These are phyloP conservation scores for Aspergillus ustus DNA, from an alignment of 2,329 filamentous ascomycete genomes.

Conservation along the genomic window DNA sequence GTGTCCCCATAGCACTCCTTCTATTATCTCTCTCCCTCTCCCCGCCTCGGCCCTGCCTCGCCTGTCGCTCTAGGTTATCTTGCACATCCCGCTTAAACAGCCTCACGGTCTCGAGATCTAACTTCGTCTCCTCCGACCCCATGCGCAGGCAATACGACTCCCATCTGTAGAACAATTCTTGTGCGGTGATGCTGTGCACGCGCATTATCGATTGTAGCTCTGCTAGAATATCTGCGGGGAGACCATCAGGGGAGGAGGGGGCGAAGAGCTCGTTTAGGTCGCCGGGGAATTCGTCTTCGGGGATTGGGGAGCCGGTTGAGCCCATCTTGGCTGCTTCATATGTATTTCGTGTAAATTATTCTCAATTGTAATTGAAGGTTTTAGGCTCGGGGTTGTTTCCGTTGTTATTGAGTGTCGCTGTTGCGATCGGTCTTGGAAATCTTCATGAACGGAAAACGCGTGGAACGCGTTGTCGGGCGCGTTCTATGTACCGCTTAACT, in stretches of 20 bases:
- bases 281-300: conserved; percentile 54
- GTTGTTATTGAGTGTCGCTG: not conserved
- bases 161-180: conserved; percentile 98
- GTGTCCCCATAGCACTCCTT: conserved; percentile 63
- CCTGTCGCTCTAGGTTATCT: conserved; percentile 79
- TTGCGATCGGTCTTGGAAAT: not conserved
- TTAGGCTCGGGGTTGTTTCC: not conserved
- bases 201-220: conserved; percentile 87
- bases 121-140: conserved; percentile 75
- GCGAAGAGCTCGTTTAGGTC: conserved; percentile 66
- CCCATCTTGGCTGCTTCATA: conserved; percentile 1
- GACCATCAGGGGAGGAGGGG: conserved; percentile 56
- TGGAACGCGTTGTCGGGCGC: not conserved
- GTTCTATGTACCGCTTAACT: not conserved
- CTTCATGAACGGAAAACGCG: not conserved
- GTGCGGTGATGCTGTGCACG: conserved; percentile 76
- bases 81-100: conserved; percentile 86
- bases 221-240: conserved; percentile 76
- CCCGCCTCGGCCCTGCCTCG: conserved; percentile 57
- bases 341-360: not conserved
- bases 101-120: conserved; percentile 72
- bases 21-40: conserved; percentile 63
- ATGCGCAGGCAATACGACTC: conserved; percentile 97
- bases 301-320: conserved; percentile 30
- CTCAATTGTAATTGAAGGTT: not conserved